These are phyloP conservation scores for Solanum tacnaense DNA, from an alignment of 257 asterid species.

Conservation along the genomic window DNA sequence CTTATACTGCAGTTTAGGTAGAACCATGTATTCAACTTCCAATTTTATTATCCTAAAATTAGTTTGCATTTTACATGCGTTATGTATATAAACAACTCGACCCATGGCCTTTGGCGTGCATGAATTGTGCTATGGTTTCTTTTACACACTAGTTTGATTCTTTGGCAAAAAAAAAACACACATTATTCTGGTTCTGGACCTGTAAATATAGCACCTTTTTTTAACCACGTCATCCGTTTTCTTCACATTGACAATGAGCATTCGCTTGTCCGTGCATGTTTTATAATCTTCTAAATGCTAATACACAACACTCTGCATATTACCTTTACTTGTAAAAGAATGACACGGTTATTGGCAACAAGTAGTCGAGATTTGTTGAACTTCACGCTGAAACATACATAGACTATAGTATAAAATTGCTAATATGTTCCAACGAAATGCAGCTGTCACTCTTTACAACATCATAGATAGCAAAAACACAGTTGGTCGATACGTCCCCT, in stretches of 20 bases:
- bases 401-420: neutral
- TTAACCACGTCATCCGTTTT: neutral
- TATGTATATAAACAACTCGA: neutral
- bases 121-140: neutral
- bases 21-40: neutral
- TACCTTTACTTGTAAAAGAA: neutral
- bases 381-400: neutral
- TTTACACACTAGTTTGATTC: neutral
- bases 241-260: neutral
- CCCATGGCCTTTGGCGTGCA: neutral
- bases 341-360: neutral
- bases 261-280: neutral
- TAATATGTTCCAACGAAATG: neutral
- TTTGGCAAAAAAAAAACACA: neutral
- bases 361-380: neutral
- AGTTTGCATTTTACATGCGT: neutral
- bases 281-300: neutral
- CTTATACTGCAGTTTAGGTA: slow-evolving; percentile 7
- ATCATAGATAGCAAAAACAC: neutral
- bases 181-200: neutral
- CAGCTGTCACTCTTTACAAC: neutral
- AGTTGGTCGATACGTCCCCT: neutral
- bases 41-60: neutral
- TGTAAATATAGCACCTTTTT: neutral
- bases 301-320: neutral